Percentiles rank a stretch among this genome's conserved stretches.
Evolutionary conservation across 306 rosid genomes (phyloP).

Genomic region (Morella rubra): DNA sequence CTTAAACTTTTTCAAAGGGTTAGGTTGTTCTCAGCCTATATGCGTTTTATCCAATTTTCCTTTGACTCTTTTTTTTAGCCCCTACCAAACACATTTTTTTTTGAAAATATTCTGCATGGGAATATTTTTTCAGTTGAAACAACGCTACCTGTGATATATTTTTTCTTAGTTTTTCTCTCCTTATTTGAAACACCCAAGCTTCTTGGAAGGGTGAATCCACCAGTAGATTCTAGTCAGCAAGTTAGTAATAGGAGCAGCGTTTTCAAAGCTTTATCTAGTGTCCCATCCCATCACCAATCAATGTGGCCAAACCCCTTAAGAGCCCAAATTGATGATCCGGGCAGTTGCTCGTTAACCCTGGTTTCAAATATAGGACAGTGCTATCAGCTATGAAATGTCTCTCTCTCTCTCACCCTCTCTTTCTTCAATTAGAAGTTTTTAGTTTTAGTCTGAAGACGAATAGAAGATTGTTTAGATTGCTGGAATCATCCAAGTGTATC

Average conservation of each 20-base stretch:
- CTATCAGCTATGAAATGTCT: too few relatives aligned
- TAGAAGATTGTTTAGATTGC: too few relatives aligned
- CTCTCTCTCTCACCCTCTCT: too few relatives aligned
- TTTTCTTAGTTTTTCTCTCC: neutral
- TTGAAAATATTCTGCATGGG: too few relatives aligned
- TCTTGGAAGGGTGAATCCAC: neutral
- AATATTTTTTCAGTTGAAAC: neutral
- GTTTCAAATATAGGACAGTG: neutral
- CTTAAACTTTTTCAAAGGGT: too few relatives aligned
- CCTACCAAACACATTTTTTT: too few relatives aligned
- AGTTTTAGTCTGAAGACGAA: too few relatives aligned
- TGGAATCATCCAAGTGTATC: too few relatives aligned
- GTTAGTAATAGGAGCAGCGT: neutral
- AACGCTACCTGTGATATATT: slow-evolving; percentile 3
- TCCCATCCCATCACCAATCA: neutral
- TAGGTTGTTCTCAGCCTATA: too few relatives aligned
- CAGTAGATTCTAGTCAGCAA: neutral
- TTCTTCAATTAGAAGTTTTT: too few relatives aligned
- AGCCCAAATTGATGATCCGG: neutral
- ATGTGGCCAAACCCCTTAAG: neutral
- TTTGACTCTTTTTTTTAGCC: too few relatives aligned
- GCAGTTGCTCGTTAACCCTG: neutral
- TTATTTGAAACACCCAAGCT: neutral
- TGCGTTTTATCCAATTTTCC: too few relatives aligned
- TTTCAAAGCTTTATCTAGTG: neutral